These are phyloP conservation scores for Saccharomycopsis lassenensis DNA, from an alignment of 805 yeast species.

Conservation along the genomic window DNA sequence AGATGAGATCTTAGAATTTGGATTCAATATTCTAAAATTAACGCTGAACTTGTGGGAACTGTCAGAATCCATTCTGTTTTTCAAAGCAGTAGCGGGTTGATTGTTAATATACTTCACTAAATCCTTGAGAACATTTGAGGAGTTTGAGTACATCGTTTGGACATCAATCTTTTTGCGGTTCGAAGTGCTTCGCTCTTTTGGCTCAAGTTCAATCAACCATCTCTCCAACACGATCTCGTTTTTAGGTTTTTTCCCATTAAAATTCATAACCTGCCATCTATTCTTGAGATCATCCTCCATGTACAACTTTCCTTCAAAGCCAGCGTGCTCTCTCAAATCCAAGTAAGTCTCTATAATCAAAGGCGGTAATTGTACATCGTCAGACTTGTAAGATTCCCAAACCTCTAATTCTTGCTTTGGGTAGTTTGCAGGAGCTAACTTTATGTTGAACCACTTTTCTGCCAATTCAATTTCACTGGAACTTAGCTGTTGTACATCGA, in stretches of 20 bases:
- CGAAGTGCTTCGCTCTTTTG: neutral
- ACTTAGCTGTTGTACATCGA: no score
- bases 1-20: constrained; percentile 8
- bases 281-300: constrained; percentile 24
- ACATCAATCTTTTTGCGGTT: neutral
- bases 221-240: constrained; percentile 13
- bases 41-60: neutral
- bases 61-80: neutral
- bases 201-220: constrained; percentile 11
- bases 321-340: constrained; percentile 4
- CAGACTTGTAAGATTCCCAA: constrained; percentile 4
- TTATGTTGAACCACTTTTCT: constrained; percentile 7
- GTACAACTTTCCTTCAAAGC: constrained; percentile 27
- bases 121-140: neutral
- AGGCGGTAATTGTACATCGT: neutral
- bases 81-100: constrained; percentile 8
- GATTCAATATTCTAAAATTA: constrained; percentile 10
- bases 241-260: constrained; percentile 5
- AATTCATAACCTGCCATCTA: neutral
- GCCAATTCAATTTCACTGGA: no score
- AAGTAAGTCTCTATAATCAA: constrained; percentile 7
- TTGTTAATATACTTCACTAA: constrained; percentile 1
- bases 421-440: neutral
- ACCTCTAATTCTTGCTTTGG: constrained; percentile 4
- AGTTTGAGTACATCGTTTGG: neutral